Percentiles rank a stretch among this genome's conserved stretches.
phyloP scores from a whole-genome alignment of 768 basidiomycete species.

The Tulasnella sp. region DNA sequence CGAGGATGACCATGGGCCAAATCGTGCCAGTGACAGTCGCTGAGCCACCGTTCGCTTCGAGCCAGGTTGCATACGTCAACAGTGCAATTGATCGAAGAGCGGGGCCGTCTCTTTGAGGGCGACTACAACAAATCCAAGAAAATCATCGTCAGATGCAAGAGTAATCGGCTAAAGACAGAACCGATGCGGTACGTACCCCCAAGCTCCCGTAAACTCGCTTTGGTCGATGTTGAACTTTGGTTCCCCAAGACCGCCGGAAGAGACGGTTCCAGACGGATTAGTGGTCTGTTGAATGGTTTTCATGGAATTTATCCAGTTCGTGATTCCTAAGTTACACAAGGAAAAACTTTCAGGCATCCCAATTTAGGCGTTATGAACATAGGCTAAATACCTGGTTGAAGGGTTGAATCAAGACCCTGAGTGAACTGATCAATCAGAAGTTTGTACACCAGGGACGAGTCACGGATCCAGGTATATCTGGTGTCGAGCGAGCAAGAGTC shows the following conservation, averaged over 20 bases:
- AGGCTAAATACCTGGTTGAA: slow-evolving; percentile 30
- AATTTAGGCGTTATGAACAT: no score
- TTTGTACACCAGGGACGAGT: slow-evolving; percentile 38
- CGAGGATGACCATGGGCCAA: slow-evolving; percentile 63
- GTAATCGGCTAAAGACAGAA: no score
- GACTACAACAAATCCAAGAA: neutral
- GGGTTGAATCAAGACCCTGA: slow-evolving; percentile 38
- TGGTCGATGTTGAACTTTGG: slow-evolving; percentile 62
- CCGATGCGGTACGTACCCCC: slow-evolving; percentile 22
- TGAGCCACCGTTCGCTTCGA: slow-evolving; percentile 41
- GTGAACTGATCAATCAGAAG: slow-evolving; percentile 40
- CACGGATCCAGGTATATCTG: slow-evolving; percentile 64
- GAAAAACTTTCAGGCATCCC: no score
- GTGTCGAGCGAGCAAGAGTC: slow-evolving; percentile 22
- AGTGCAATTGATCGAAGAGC: slow-evolving; percentile 60
- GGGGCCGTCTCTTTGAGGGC: slow-evolving; percentile 44
- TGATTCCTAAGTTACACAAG: no score
- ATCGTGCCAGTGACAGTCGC: slow-evolving; percentile 38
- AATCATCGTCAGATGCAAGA: no score
- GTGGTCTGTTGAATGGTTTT: slow-evolving; percentile 47
- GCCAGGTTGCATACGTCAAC: slow-evolving; percentile 60
- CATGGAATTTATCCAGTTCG: slow-evolving; percentile 49
- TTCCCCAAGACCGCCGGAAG: slow-evolving; percentile 67
- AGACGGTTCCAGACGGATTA: slow-evolving; percentile 60
- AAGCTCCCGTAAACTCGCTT: slow-evolving; percentile 39